Evolutionary conservation across 129 eudicot genomes (phyloP).

Genomic region (Logfia minima): DNA sequence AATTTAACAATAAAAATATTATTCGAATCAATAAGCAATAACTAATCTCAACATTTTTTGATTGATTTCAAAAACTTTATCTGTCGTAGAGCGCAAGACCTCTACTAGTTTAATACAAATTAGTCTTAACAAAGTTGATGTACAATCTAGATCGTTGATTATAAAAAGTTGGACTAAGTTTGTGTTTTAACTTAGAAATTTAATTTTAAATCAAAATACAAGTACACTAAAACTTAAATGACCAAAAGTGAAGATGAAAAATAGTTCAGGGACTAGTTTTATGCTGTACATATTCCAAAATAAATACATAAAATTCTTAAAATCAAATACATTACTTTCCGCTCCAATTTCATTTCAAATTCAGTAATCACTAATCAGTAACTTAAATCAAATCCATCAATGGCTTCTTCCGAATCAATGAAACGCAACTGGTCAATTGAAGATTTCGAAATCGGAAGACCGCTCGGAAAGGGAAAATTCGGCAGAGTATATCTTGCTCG

Average conservation of each 20-base stretch:
- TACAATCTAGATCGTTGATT: too few species aligned
- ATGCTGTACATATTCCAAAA: too few species aligned
- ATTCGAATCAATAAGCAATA: too few species aligned
- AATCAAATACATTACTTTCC: background rate
- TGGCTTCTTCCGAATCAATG: constrained; percentile 28
- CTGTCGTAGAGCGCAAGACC: too few species aligned
- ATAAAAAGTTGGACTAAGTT: too few species aligned
- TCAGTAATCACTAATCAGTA: background rate
- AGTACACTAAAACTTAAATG: background rate
- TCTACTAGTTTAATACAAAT: too few species aligned
- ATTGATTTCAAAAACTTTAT: too few species aligned
- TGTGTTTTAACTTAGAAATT: too few species aligned
- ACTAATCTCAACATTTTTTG: too few species aligned
- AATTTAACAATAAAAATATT: too few species aligned
- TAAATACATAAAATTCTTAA: background rate
- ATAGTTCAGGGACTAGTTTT: background rate
- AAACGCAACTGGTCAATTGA: background rate
- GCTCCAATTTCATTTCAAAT: background rate
- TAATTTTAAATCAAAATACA: background rate
- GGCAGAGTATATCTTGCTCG: constrained; percentile 97
- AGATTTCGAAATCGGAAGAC: constrained; percentile 77
- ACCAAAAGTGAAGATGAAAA: background rate
- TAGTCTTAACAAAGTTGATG: too few species aligned
- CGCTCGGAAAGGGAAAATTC: constrained; percentile 87
- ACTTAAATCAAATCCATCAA: background rate